These are phyloP conservation scores for Bertia moriformis DNA, from an alignment of 2,329 filamentous ascomycete species.

Conservation along the genomic window DNA sequence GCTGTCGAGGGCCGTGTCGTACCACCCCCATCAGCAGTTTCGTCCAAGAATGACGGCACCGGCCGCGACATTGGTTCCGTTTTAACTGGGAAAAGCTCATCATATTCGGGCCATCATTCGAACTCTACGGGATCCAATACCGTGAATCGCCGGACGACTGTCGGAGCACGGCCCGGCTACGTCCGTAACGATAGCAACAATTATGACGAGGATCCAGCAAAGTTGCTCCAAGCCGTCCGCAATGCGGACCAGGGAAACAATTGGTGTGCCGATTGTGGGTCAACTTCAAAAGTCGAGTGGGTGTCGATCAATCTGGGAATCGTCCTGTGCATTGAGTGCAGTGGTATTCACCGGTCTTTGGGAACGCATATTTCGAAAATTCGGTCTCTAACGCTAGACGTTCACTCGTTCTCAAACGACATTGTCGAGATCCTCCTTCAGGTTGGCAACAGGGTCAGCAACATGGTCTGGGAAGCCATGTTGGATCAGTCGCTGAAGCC, in stretches of 20 bases:
- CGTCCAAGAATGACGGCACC: slow-evolving; percentile 28
- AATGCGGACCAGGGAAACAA: slow-evolving; percentile 85
- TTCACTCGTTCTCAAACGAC: slow-evolving; percentile 89
- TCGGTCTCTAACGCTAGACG: slow-evolving; percentile 84
- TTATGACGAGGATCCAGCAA: slow-evolving; percentile 72
- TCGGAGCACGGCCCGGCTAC: slow-evolving; percentile 65
- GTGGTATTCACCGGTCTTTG: slow-evolving; percentile 87
- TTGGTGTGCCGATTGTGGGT: slow-evolving; percentile 88
- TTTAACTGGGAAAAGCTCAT: slow-evolving; percentile 79
- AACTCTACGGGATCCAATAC: slow-evolving; percentile 27
- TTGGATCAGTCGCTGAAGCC: slow-evolving; percentile 66
- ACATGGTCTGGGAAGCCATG: slow-evolving; percentile 88
- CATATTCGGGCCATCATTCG: slow-evolving; percentile 30
- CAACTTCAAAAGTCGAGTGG: slow-evolving; percentile 89
- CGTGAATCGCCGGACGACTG: slow-evolving; percentile 74
- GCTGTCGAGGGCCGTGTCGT: slow-evolving; percentile 67
- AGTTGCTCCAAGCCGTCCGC: slow-evolving; percentile 71
- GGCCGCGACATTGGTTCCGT: slow-evolving; percentile 84
- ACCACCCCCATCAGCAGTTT: slow-evolving; percentile 13
- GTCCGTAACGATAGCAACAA: slow-evolving; percentile 53
- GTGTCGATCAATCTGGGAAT: slow-evolving; percentile 96
- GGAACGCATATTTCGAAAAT: slow-evolving; percentile 98
- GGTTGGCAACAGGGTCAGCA: slow-evolving; percentile 85
- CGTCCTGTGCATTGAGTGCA: slow-evolving; percentile 93
- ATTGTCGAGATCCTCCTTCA: slow-evolving; percentile 86